Percentiles rank a stretch among this genome's conserved stretches.
These are phyloP conservation scores for Ophiocordyceps camponoti-floridani DNA, from an alignment of 2,329 filamentous ascomycete genomes.

Conservation along the genomic window DNA sequence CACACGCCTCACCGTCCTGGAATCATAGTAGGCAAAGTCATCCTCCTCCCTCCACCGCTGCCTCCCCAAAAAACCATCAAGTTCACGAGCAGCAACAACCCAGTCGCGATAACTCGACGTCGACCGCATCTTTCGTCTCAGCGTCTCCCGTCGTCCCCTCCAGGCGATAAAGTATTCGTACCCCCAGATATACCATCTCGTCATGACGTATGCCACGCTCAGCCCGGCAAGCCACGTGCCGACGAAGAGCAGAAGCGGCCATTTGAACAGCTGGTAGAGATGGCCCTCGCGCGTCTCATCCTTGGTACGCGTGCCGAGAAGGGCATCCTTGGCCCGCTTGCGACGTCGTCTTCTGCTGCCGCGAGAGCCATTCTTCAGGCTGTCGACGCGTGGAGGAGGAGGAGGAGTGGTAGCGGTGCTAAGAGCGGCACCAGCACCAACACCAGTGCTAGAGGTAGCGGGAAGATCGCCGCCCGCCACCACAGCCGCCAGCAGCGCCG, in stretches of 20 bases:
- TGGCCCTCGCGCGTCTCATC: slow-evolving; percentile 94
- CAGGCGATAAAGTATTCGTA: slow-evolving; percentile 89
- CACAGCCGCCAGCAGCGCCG: slow-evolving; percentile 18
- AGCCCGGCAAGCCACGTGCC: slow-evolving; percentile 65
- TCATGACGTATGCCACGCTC: slow-evolving; percentile 55
- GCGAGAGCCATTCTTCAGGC: background rate
- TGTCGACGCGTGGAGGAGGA: slow-evolving; percentile 43
- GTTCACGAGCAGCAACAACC: slow-evolving; percentile 57
- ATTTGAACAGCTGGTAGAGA: slow-evolving; percentile 76
- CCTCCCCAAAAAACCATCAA: slow-evolving; percentile 70
- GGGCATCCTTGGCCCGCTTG: slow-evolving; percentile 18
- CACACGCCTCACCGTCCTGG: slow-evolving; percentile 62
- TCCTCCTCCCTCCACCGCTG: slow-evolving; percentile 64
- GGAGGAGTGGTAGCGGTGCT: slow-evolving; percentile 16
- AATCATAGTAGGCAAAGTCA: slow-evolving; percentile 74
- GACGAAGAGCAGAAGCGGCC: slow-evolving; percentile 71
- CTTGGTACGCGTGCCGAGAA: slow-evolving; percentile 42
- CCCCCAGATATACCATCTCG: slow-evolving; percentile 72
- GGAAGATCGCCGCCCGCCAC: slow-evolving; percentile 19
- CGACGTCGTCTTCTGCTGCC: slow-evolving; percentile 4
- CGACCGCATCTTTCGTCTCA: slow-evolving; percentile 53
- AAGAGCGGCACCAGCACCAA: too few relatives aligned
- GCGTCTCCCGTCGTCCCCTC: slow-evolving; percentile 57
- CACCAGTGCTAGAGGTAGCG: too few relatives aligned
- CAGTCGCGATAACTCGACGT: slow-evolving; percentile 69